Base-by-base conservation (phyloP, 139 green algal species). In the Ettlia oleoabundans region DNA sequence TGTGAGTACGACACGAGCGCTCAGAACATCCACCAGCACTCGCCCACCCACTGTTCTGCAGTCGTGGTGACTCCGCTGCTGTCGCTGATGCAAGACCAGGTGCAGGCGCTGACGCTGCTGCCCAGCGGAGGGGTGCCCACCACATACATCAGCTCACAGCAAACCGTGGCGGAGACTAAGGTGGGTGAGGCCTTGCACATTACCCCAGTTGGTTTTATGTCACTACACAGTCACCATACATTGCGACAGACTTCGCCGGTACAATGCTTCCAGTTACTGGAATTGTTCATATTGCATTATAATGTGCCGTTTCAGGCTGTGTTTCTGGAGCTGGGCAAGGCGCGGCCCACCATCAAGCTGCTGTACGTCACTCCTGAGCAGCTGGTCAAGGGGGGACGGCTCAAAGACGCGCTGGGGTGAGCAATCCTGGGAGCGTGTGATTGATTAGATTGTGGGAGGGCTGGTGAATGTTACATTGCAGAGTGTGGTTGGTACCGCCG, bases 1-100 rank as follows among this genome's bases (percentile, higher is more conserved):
- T 40, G n/a, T n/a, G n/a, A n/a, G n/a, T n/a, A n/a, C n/a, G n/a
- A n/a, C n/a, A n/a, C n/a, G n/a, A n/a, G n/a, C n/a, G n/a, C n/a
- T n/a, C n/a, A n/a, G n/a, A n/a, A n/a, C n/a, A n/a, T n/a, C n/a
- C n/a, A n/a, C n/a, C n/a, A n/a, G n/a, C n/a, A n/a, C n/a, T n/a
- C n/a, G n/a, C n/a, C n/a, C n/a, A n/a, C n/a, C n/a, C n/a, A n/a
- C n/a, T n/a, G n/a, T n/a, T n/a, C n/a, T 28, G 96, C 95, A 4
- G 85, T 99, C 43, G 97, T 99, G 33, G 91, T 99, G 15, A 98
- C 94, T 28, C 97, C 97, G 28, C 92, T 99, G 69, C 88, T 99
- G 35, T 96, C 93, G 1, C 92, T 99, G 47, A 98, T 99, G 89
- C 94, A 55, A 32, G 63, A 84, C 42, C 86, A 94, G 88, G 90